Percentiles rank a stretch among this genome's conserved stretches.
Conservation (phyloP, 305 asterid species). For the Fraxinus albicans region DNA sequence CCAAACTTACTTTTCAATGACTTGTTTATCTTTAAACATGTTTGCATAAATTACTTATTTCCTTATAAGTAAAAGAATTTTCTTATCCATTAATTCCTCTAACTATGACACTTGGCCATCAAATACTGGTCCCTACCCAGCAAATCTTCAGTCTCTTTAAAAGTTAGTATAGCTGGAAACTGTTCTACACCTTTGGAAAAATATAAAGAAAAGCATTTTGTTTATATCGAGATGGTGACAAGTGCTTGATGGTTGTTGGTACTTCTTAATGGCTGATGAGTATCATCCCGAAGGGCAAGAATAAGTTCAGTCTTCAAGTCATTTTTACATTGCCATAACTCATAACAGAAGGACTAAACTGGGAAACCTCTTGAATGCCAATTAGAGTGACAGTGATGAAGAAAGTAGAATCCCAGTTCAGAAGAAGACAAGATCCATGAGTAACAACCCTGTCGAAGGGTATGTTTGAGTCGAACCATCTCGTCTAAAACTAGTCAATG, state of each 20-base stretch:
- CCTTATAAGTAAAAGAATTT: background rate
- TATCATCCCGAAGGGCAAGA: conserved; percentile 26
- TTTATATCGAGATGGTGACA: conserved; percentile 53
- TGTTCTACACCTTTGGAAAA: conserved; percentile 24
- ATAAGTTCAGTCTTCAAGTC: background rate
- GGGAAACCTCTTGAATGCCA: background rate
- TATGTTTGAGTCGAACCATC: background rate
- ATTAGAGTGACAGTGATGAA: background rate
- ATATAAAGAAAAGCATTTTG: conserved; percentile 23
- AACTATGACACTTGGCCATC: conserved; percentile 39
- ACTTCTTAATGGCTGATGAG: conserved; percentile 57
- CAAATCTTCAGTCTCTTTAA: conserved; percentile 39
- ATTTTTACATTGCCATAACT: background rate
- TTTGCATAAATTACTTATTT: background rate
- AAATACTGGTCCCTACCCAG: conserved; percentile 57
- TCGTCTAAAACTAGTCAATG: background rate
- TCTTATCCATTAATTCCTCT: conserved; percentile 29
- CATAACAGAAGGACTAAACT: background rate
- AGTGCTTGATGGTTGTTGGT: conserved; percentile 61
- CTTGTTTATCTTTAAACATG: background rate
- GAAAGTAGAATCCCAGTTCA: background rate
- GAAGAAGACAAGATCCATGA: background rate
- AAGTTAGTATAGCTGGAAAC: conserved; percentile 51
- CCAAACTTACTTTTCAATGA: conserved; percentile 1
- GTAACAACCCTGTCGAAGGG: background rate